phyloP scores from a whole-genome alignment of 129 eudicot species.

The Saussurea involucrata region DNA sequence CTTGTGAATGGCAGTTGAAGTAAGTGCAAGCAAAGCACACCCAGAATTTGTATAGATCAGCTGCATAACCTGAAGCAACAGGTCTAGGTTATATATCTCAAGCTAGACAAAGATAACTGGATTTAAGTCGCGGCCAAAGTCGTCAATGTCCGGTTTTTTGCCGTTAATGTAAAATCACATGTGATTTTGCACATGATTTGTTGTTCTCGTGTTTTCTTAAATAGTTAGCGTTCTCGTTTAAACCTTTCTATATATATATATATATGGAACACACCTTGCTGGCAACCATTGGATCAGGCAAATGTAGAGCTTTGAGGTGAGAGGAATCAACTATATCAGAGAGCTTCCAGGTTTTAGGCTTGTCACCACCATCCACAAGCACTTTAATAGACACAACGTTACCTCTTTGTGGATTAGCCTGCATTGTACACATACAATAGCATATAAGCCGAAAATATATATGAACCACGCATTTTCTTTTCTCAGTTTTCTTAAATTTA shows the following conservation, averaged over 20 bases:
- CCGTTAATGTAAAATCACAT: no score
- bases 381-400: constrained; percentile 59
- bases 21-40: constrained; percentile 57
- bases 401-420: constrained; percentile 73
- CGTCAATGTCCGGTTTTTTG: no score
- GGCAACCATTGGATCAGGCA: constrained; percentile 75
- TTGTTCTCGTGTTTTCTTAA: no score
- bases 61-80: constrained; percentile 49
- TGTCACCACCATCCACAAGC: constrained; percentile 50
- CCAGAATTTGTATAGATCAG: constrained; percentile 79
- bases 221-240: no score
- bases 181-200: no score
- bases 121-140: no score
- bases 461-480: no score
- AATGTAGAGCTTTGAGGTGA: constrained; percentile 64
- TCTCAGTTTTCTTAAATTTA: no score
- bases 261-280: constrained; percentile 57
- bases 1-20: constrained; percentile 71
- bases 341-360: constrained; percentile 59
- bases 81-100: neutral
- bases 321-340: constrained; percentile 64
- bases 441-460: constrained; percentile 4
- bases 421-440: neutral
- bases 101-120: neutral
- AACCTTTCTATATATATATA: no score